Evolutionary conservation across 495 filamentous ascomycete species (phyloP), one percentile per base, ranked within the genome.

Genomic region (Lindgomyces ingoldianus): DNA sequence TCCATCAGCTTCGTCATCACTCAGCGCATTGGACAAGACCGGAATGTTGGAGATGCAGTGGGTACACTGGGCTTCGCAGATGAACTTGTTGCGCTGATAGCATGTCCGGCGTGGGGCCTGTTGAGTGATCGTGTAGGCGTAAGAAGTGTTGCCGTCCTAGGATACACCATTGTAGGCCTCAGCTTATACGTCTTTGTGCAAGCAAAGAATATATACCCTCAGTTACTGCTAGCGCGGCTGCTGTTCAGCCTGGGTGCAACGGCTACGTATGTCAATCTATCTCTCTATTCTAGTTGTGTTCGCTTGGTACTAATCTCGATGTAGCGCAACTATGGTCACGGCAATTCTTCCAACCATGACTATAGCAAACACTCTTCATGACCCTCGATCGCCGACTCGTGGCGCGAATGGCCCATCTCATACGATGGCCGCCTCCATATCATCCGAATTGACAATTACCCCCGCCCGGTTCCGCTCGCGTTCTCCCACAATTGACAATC

Each of bases 31-130:
- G 90, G 90, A 48, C 78, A 91, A 41, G 84, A 83, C 69, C 74
- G 85, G 48, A 83, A 85, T 52, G 90, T 96, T 26, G 94, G 94
- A 29, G 87, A 96, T 79, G 87, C 91, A 3, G 92, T 96, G 19
- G 94, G 94, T 22, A 97, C 93, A 1, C 81, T 99, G 33, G 94
- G 94, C 30, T 98, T 99, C 76, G 93, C 88, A 0, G 94, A 99
- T 79, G 94, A 99, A 76, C 68, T 98, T 45, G 86, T 98, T 26
- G 94, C 91, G 3, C 81, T 99, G 58, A 81, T 92, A 24, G 94
- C 94, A 2, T 97, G 93, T 68, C 95, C 94, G 11, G 65, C 89
- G 26, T 98, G 95, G 95, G 94, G 94, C 6, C 79, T 96, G 14
- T 75, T 96, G n/a, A 93, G 89, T 22, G 94, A 99, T 77, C 84